These are phyloP conservation scores for Sextonia rubra DNA, from an alignment of 164 flowering plant species.

Conservation along the genomic window DNA sequence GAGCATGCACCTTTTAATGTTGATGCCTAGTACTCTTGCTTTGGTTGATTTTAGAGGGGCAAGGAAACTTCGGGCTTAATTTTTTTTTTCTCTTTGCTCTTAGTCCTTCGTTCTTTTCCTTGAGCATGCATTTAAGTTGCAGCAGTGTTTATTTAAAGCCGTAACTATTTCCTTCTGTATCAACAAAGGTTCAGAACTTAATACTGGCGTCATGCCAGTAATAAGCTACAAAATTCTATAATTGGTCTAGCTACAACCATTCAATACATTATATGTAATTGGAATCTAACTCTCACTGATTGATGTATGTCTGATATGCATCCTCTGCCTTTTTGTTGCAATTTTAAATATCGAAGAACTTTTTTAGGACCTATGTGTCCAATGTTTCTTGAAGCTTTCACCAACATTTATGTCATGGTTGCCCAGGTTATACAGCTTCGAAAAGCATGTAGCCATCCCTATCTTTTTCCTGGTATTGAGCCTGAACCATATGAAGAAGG, in stretches of 20 bases:
- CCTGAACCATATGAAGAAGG: conserved; percentile 98
- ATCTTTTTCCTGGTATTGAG: conserved; percentile 93
- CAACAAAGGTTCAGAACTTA: background rate
- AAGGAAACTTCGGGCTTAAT: no score
- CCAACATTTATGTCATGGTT: conserved; percentile 2
- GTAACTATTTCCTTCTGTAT: background rate
- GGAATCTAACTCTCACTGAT: background rate
- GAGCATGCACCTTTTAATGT: background rate
- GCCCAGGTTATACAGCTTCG: conserved; percentile 81
- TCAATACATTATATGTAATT: background rate
- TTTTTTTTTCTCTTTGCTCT: background rate
- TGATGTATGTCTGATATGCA: background rate
- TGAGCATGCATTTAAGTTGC: background rate
- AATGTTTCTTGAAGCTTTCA: conserved; percentile 4
- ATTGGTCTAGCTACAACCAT: background rate
- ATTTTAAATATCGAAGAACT: background rate
- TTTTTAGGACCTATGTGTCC: background rate
- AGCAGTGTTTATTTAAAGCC: background rate
- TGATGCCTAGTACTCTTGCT: no score
- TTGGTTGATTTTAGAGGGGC: no score
- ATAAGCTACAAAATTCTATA: background rate
- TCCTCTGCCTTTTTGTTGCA: background rate
- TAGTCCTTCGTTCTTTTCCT: no score
- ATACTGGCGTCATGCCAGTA: background rate
- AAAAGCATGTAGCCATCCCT: conserved; percentile 96